Evolutionary conservation across 2,329 filamentous ascomycete genomes (phyloP).

Genomic region (Hymenoscyphus repandus): DNA sequence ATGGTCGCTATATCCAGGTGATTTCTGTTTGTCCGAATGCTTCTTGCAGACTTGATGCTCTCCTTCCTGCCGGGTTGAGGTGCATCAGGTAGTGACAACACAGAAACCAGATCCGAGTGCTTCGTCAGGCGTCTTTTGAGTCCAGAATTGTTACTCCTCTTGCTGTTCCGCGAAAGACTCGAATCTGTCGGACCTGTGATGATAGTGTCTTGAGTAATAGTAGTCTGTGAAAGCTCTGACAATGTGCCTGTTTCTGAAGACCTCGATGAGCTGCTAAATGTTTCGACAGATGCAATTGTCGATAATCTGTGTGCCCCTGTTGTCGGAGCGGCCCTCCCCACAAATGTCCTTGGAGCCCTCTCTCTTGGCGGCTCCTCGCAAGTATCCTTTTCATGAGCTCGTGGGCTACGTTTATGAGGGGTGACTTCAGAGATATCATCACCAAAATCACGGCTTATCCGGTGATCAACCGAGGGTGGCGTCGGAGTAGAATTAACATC

Average conservation of each 20-base stretch:
- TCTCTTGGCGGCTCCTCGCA: conserved; percentile 13
- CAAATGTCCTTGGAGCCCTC: conserved; percentile 14
- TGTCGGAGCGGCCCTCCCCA: conserved; percentile 17
- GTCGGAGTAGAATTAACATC: conserved; percentile 13
- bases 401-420: conserved; percentile 9
- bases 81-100: conserved; percentile 69
- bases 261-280: conserved; percentile 12
- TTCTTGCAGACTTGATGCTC: conserved; percentile 71
- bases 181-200: conserved; percentile 19
- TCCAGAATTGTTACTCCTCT: conserved; percentile 36
- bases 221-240: conserved; percentile 31
- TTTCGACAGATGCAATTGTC: conserved; percentile 25
- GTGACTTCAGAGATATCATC: conserved; percentile 9
- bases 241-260: conserved; percentile 13
- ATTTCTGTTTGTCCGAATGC: conserved; percentile 68
- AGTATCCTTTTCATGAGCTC: conserved; percentile 4
- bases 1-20: conserved; percentile 63
- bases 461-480: conserved; percentile 5
- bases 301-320: conserved; percentile 27
- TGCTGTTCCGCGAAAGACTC: conserved; percentile 25
- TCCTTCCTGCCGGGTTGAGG: conserved; percentile 51
- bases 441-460: conserved; percentile 6
- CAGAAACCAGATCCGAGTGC: conserved; percentile 90
- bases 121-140: conserved; percentile 68
- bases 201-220: conserved; percentile 38